phyloP scores from a whole-genome alignment of 2,329 filamentous ascomycete genomes.

The Alternaria brassicicola region DNA sequence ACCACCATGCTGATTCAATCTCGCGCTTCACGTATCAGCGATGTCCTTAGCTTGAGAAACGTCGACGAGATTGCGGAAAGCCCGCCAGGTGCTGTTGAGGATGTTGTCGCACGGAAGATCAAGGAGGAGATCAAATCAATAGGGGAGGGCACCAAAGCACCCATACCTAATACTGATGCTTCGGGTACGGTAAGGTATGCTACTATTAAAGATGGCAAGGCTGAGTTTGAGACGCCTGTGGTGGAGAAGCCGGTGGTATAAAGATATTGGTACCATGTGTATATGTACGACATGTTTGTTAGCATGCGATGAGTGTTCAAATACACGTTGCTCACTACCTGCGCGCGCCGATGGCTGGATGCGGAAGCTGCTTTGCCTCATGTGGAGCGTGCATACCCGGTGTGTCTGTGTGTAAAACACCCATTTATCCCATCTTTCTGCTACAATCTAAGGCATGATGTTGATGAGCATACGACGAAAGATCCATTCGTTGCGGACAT shows the following conservation, averaged over 20 bases:
- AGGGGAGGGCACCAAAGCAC: constrained; percentile 23
- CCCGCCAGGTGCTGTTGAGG: constrained; percentile 71
- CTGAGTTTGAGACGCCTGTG: constrained; percentile 29
- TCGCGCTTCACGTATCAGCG: constrained; percentile 77
- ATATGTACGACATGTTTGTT: constrained; percentile 14
- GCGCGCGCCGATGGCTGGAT: no score
- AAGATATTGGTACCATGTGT: constrained; percentile 18
- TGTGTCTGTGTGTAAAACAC: no score
- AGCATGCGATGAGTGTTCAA: no score
- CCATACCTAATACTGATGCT: constrained; percentile 22
- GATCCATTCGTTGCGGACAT: no score
- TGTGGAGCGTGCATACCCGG: no score
- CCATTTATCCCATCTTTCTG: no score
- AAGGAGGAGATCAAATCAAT: constrained; percentile 46
- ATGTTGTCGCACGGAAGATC: constrained; percentile 54
- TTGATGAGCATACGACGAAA: no score
- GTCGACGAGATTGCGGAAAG: constrained; percentile 89
- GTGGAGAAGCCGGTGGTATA: constrained; percentile 9
- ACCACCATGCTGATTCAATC: constrained; percentile 86
- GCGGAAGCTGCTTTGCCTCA: no score
- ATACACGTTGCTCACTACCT: no score
- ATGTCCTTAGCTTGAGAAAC: constrained; percentile 77
- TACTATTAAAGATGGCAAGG: constrained; percentile 37
- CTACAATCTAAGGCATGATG: no score
- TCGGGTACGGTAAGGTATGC: constrained; percentile 32